A percentile compares a stretch with the other conserved stretches of the same genome.
phyloP scores from a whole-genome alignment of 2,329 filamentous ascomycete species.

The Diaporthe aspalathi region DNA sequence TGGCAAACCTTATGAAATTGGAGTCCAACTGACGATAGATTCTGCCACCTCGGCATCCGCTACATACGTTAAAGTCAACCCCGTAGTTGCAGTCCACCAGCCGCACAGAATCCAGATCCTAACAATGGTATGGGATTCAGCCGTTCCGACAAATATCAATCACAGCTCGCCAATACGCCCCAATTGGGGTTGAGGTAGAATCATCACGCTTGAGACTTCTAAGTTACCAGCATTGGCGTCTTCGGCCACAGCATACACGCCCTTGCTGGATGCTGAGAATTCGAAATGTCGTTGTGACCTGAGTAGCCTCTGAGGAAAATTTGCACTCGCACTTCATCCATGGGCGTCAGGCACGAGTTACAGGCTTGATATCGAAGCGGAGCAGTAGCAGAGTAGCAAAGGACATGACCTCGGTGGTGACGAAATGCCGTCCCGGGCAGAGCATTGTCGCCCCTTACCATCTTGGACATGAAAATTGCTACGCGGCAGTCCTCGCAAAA shows the following conservation, averaged over 20 bases:
- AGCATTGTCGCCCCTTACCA: neutral
- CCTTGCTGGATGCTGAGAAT: neutral
- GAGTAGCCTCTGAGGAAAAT: neutral
- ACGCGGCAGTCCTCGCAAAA: neutral
- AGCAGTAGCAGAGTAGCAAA: slow-evolving; percentile 43
- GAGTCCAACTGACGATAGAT: slow-evolving; percentile 47
- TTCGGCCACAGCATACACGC: neutral
- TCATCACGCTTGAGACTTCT: neutral
- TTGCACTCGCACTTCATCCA: neutral
- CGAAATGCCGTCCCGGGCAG: slow-evolving; percentile 30
- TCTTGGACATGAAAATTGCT: neutral
- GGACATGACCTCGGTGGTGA: slow-evolving; percentile 35
- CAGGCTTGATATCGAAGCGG: slow-evolving; percentile 41
- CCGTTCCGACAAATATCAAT: neutral
- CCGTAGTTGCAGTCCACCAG: too few relatives aligned
- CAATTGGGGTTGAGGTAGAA: too few relatives aligned
- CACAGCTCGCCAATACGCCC: neutral
- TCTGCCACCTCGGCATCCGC: too few relatives aligned
- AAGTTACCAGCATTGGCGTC: neutral
- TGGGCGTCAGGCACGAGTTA: neutral
- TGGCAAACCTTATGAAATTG: neutral
- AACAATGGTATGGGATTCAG: neutral
- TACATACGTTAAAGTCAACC: too few relatives aligned
- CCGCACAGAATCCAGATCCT: neutral
- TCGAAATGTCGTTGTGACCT: neutral